These are phyloP conservation scores for Cladosporium phlei DNA, from an alignment of 2,329 filamentous ascomycete species.

Conservation along the genomic window DNA sequence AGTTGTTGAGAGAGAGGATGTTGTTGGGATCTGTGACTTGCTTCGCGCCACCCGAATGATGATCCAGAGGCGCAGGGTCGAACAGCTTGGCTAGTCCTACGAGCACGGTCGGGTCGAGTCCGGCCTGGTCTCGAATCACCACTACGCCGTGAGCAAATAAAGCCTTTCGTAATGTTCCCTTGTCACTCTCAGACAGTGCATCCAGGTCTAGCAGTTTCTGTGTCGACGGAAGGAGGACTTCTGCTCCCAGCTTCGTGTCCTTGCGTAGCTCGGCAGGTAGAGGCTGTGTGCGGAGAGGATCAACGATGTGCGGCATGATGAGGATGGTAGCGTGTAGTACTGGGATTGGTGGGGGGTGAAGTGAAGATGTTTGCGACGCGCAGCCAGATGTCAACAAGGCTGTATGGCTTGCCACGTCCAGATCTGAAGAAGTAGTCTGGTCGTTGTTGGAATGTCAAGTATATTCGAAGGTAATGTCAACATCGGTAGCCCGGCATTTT, in stretches of 20 bases:
- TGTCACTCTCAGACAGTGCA: conserved; percentile 14
- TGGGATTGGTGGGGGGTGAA: neutral
- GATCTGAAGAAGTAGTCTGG: too few relatives aligned
- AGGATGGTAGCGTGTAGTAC: neutral
- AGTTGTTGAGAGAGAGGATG: conserved; percentile 14
- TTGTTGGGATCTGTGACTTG: conserved; percentile 17
- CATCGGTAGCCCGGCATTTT: neutral
- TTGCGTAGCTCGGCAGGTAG: conserved; percentile 15
- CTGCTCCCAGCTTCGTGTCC: conserved; percentile 17
- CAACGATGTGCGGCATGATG: conserved; percentile 15
- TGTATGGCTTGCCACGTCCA: neutral
- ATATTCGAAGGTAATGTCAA: neutral
- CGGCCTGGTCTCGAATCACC: conserved; percentile 19
- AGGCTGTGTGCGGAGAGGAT: conserved; percentile 8
- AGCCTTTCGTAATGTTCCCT: conserved; percentile 14
- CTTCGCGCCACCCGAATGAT: conserved; percentile 21
- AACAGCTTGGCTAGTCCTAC: conserved; percentile 19
- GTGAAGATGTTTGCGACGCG: neutral
- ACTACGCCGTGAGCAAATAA: conserved; percentile 21
- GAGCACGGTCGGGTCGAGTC: conserved; percentile 17
- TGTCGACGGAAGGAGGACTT: conserved; percentile 14
- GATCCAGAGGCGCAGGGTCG: conserved; percentile 17
- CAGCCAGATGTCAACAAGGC: neutral
- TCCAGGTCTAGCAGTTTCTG: conserved; percentile 12
- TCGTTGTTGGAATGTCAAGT: neutral